Conservation (phyloP, 495 filamentous ascomycete genomes). For the Bacidia rubella region DNA sequence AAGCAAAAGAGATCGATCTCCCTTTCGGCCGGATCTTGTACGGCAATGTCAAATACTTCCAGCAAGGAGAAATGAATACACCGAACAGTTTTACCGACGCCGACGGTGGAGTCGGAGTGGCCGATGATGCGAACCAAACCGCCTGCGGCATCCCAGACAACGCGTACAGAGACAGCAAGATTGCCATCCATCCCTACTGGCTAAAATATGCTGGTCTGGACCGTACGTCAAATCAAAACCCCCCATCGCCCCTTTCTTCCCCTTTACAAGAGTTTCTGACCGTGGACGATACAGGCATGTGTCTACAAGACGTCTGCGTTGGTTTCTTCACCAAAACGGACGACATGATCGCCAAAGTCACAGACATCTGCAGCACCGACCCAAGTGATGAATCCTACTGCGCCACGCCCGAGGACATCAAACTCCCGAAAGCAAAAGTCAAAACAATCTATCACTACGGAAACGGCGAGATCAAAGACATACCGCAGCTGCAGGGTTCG, state of each 20-base stretch:
- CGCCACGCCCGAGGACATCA: constrained; percentile 17
- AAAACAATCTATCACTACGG: constrained; percentile 10
- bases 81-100: not conserved
- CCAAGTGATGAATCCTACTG: constrained; percentile 17
- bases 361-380: not conserved
- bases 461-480: constrained; percentile 11
- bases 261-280: not conserved
- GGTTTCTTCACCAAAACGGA: constrained; percentile 11
- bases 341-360: not conserved
- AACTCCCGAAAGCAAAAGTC: constrained; percentile 13
- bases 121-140: constrained; percentile 16
- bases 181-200: constrained; percentile 21
- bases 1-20: constrained; percentile 11
- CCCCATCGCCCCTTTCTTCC: no score
- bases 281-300: constrained; percentile 12
- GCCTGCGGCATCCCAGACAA: constrained; percentile 22
- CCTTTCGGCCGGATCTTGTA: constrained; percentile 19
- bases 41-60: constrained; percentile 19
- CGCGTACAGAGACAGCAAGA: constrained; percentile 14
- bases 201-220: constrained; percentile 19
- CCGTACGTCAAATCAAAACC: constrained; percentile 12
- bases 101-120: not conserved
- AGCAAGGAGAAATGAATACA: constrained; percentile 12
- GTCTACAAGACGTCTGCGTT: constrained; percentile 21
- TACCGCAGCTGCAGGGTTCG: constrained; percentile 8